Conservation (phyloP, 495 filamentous ascomycete genomes). For the Aspergillus conjunctus region DNA sequence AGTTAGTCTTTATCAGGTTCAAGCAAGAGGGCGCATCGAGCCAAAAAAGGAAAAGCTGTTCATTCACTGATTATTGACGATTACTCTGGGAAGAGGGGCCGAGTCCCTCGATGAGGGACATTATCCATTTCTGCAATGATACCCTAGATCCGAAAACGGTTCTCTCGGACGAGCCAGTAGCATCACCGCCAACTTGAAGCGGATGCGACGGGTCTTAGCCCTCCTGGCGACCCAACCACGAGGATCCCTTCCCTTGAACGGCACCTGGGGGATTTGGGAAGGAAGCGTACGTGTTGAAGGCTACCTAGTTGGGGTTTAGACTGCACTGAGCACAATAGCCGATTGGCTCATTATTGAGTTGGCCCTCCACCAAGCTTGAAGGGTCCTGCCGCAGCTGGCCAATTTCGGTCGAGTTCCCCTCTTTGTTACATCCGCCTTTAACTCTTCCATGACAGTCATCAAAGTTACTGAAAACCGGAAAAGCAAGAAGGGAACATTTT, state of each 20-base stretch:
- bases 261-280: neutral
- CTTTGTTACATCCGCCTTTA: constrained; percentile 9
- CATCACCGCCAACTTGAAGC: neutral
- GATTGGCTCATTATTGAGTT: constrained; percentile 8
- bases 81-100: neutral
- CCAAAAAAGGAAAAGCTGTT: neutral
- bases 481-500: neutral
- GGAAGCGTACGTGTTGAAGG: neutral
- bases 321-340: neutral
- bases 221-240: constrained; percentile 9
- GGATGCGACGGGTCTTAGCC: constrained; percentile 22
- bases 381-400: constrained; percentile 12
- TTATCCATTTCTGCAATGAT: constrained; percentile 4
- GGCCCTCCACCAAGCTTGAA: neutral
- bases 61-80: neutral
- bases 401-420: constrained; percentile 1
- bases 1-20: neutral
- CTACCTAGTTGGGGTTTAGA: neutral
- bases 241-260: neutral
- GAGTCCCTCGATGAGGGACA: neutral
- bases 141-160: constrained; percentile 8
- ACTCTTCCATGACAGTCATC: neutral
- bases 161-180: neutral
- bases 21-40: no score
- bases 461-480: neutral